Conservation (phyloP, 805 yeast genomes). For the Wickerhamomyces canadensis region DNA sequence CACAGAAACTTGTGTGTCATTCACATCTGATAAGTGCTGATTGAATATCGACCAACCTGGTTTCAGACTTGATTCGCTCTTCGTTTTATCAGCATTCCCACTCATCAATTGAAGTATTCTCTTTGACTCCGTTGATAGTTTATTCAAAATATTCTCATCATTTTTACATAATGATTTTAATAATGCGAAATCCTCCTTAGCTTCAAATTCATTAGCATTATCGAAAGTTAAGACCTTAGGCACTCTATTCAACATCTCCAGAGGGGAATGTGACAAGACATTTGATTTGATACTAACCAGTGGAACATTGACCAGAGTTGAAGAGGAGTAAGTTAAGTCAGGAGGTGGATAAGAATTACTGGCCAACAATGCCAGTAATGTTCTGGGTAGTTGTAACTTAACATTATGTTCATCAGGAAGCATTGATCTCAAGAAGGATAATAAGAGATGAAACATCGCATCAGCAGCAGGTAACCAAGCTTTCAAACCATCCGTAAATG, state of each 20-base stretch:
- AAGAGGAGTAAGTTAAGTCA: conserved; percentile 28
- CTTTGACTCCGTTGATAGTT: conserved; percentile 69
- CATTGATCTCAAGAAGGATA: conserved; percentile 76
- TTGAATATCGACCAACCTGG: conserved; percentile 35
- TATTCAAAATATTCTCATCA: conserved; percentile 48
- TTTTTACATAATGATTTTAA: conserved; percentile 66
- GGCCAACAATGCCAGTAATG: conserved; percentile 59
- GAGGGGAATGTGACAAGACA: conserved; percentile 37
- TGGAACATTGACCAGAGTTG: conserved; percentile 49
- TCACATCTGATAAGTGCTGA: conserved; percentile 21
- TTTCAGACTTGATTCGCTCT: conserved; percentile 28
- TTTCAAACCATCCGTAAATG: conserved; percentile 65
- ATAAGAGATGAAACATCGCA: conserved; percentile 75
- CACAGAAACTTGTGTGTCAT: conserved; percentile 23
- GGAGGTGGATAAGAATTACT: conserved; percentile 76
- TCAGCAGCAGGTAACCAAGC: conserved; percentile 79
- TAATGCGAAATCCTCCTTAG: conserved; percentile 73
- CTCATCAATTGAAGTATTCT: conserved; percentile 42
- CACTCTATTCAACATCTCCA: conserved; percentile 56
- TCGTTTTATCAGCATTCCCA: conserved; percentile 27
- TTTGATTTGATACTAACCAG: conserved; percentile 47
- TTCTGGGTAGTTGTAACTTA: conserved; percentile 53
- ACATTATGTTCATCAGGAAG: conserved; percentile 57
- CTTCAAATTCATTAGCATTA: conserved; percentile 60
- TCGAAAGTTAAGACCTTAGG: conserved; percentile 61